Evolutionary conservation across 2,329 filamentous ascomycete species (phyloP), one percentile per base, ranked within the genome.

Genomic region (Chrysoporthe puriensis): DNA sequence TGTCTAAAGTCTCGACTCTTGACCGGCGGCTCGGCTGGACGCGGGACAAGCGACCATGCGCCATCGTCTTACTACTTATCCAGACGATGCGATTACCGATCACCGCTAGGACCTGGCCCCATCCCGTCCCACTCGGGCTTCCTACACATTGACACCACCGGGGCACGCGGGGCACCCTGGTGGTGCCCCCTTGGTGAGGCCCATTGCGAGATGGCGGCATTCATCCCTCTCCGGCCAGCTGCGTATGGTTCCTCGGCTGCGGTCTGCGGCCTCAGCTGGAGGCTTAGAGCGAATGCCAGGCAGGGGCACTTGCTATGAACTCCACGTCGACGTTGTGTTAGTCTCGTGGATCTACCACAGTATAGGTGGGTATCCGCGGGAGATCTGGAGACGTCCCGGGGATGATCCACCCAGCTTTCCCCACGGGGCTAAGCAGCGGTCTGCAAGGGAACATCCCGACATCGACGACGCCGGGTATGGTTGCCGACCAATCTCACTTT

Each of bases 21-120:
- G n/a, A 46, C 44, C 14, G 56, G 61, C 48, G 63, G 65, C 58
- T 69, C 66, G 68, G 68, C 59, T 70, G 66, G 66, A 68, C 59
- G 68, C 68, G 68, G 68, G 58, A 54, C 63, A 70, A 68, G 66
- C 34, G 16, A 32, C 13, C 21, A 54, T 26, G n/a, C 32, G 34
- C 54, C 32, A 57, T 44, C 18, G n/a, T 44, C 40, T 60, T 48
- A 46, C 34, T 34, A 43, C 54, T 34, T 13, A 50, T 21, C 21
- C 50, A 48, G 9, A 43, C 11, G 14, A 46, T n/a, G 11, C 34
- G 21, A 43, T 26, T 32, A 58, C 36, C 26, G 44, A 16, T n/a
- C 56, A 50, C 26, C n/a, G 34, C 34, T 36, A 26, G 21, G 21
- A 14, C 32, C 4, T 32, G 21, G 32, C 50, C 26, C 50, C 21